Percentiles rank a stretch among this genome's conserved stretches.
These are phyloP conservation scores for Xerocomus potaroensis DNA, from an alignment of 768 basidiomycete species.

Conservation along the genomic window DNA sequence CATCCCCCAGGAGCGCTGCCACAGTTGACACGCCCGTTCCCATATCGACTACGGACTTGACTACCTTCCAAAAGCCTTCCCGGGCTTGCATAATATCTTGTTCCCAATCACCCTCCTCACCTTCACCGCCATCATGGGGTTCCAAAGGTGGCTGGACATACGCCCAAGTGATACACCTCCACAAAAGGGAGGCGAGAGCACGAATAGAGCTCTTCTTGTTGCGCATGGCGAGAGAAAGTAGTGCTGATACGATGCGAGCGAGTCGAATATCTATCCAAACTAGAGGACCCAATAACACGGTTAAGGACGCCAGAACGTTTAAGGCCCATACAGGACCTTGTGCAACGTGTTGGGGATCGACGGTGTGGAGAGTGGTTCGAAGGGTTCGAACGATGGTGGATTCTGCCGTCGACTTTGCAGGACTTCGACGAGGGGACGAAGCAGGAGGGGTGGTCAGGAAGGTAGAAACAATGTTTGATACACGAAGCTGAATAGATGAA, in stretches of 20 bases:
- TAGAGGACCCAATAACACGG: conserved; percentile 60
- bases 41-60: conserved; percentile 53
- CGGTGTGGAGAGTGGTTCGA: conserved; percentile 53
- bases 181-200: conserved; percentile 54
- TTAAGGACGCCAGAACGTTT: conserved; percentile 58
- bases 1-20: conserved; percentile 47
- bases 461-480: conserved; percentile 45
- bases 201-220: conserved; percentile 64
- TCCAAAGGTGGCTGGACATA: conserved; percentile 53
- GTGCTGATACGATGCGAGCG: conserved; percentile 42
- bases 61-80: conserved; percentile 44
- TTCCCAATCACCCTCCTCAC: conserved; percentile 13
- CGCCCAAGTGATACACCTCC: conserved; percentile 64
- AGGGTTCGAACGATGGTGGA: conserved; percentile 60
- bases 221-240: conserved; percentile 53
- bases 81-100: conserved; percentile 27
- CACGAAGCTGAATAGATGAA: conserved; percentile 46
- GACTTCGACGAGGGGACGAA: conserved; percentile 36
- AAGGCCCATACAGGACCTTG: conserved; percentile 80
- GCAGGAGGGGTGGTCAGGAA: conserved; percentile 42
- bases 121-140: conserved; percentile 21
- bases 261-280: conserved; percentile 44
- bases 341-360: conserved; percentile 56
- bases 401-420: conserved; percentile 38
- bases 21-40: conserved; percentile 55